A percentile compares a stretch with the other conserved stretches of the same genome.
Conservation (phyloP, 1,139 yeast genomes). For the Lizanozyma gosingica region DNA sequence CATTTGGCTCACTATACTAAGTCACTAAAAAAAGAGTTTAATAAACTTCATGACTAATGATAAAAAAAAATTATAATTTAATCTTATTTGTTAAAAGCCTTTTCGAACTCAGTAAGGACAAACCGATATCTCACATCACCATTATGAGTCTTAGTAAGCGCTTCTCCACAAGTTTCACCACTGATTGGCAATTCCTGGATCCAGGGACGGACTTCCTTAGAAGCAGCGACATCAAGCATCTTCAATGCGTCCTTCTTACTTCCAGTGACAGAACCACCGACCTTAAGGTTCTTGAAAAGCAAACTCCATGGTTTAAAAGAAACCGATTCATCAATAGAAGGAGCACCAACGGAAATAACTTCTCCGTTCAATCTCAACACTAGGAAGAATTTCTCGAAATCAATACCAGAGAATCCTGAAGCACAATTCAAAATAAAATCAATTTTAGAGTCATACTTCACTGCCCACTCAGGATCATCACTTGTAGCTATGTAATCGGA, state of each 20-base stretch:
- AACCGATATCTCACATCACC: slow-evolving; percentile 19
- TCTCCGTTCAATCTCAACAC: slow-evolving; percentile 13
- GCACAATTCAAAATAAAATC: slow-evolving; percentile 46
- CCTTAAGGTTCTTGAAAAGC: slow-evolving; percentile 16
- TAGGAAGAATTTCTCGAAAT: slow-evolving; percentile 9
- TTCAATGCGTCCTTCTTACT: slow-evolving; percentile 47
- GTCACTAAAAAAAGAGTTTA: too few relatives aligned
- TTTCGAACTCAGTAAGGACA: slow-evolving; percentile 27
- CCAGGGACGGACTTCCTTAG: slow-evolving; percentile 48
- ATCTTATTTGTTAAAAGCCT: too few relatives aligned
- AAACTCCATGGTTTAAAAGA: slow-evolving; percentile 27
- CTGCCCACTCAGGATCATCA: slow-evolving; percentile 17
- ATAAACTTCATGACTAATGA: too few relatives aligned
- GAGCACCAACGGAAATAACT: slow-evolving; percentile 16
- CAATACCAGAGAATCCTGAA: slow-evolving; percentile 27
- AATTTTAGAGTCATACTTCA: slow-evolving; percentile 24
- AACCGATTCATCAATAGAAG: slow-evolving; percentile 20
- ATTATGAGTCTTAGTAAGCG: slow-evolving; percentile 20
- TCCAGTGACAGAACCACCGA: slow-evolving; percentile 29
- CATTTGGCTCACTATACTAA: too few relatives aligned
- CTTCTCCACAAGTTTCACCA: slow-evolving; percentile 20
- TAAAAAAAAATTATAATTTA: too few relatives aligned
- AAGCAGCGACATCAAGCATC: slow-evolving; percentile 45
- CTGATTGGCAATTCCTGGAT: slow-evolving; percentile 38
- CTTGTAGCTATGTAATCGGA: slow-evolving; percentile 22